Base-by-base conservation (phyloP, 345 rosid genomes). In the Microcos paniculata region DNA sequence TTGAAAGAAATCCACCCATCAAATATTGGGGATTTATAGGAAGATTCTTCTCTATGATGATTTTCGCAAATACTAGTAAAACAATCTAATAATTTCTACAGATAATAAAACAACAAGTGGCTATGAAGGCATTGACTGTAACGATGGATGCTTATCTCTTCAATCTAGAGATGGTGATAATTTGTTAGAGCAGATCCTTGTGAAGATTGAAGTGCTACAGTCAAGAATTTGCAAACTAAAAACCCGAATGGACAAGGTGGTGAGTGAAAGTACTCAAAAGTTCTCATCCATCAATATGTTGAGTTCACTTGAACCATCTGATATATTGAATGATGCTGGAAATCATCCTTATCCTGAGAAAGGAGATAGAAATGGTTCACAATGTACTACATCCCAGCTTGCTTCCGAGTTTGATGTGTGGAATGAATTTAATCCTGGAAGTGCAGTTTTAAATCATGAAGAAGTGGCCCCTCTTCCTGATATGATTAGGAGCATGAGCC, bases 231-330 rank as follows among this genome's bases (percentile, higher is more conserved):
- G 64, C 45, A 84, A 76, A 72, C 77, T 89, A 85, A 92, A 83
- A 87, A 77, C 74, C 33, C 87, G 92, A 23, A 77, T 90, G 15
- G 96, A 92, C 64, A 90, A 87, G 80, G 84, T 92, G 78, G 63
- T 86, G 78, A 82, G 70, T 77, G 94, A 88, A 67, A 88, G 82
- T 76, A 91, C 91, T 38, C 78, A 63, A 77, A 90, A 84, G 76
- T 87, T 90, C 65, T 82, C 85, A 69, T 85, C 87, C 0, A 73
- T 82, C 58, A 87, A 85, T 83, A 77, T 77, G 35, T 66, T 85
- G 92, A 84, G 80, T 83, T 62, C 69, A 63, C 70, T 43, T 79
- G 81, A 68, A 72, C 84, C 84, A 38, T 62, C 78, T 53, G 71
- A 24, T 63, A 40, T 13, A 23, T 64, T 75, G 72, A 45, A 38